Evolutionary conservation across 139 green algal genomes (phyloP).

Genomic region (Chlamydomonas asymmetrica): DNA sequence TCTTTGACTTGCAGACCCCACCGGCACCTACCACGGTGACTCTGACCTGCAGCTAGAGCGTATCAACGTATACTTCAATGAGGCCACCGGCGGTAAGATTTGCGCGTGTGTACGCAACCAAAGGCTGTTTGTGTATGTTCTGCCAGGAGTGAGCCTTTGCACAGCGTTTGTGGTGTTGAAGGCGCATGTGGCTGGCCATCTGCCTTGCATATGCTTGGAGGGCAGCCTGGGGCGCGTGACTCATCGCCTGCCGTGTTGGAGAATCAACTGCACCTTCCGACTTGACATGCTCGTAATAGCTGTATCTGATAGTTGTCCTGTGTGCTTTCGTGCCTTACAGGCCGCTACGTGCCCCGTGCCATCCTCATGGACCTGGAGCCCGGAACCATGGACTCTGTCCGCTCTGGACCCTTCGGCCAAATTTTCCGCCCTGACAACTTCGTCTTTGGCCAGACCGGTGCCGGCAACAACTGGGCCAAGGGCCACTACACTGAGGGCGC

Average conservation of each 20-base stretch:
- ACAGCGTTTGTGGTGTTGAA: too few relatives aligned
- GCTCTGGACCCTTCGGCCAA: constrained; percentile 93
- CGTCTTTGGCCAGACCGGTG: constrained; percentile 95
- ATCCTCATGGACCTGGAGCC: constrained; percentile 99
- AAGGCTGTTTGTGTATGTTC: background rate
- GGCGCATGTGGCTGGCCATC: too few relatives aligned
- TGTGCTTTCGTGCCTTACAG: too few relatives aligned
- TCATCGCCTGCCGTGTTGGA: background rate
- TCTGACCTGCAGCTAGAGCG: constrained; percentile 97
- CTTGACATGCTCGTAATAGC: background rate
- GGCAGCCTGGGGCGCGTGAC: background rate
- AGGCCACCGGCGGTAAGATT: constrained; percentile 88
- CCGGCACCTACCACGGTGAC: constrained; percentile 92
- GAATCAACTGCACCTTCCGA: background rate
- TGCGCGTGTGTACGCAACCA: background rate
- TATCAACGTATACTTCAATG: constrained; percentile 99
- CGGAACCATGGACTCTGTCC: constrained; percentile 96
- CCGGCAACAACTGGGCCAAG: constrained; percentile 99
- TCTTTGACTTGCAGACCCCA: constrained; percentile 82
- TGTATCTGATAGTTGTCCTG: too few relatives aligned
- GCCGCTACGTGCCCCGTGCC: constrained; percentile 95
- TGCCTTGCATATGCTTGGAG: background rate
- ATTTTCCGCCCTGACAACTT: constrained; percentile 98
- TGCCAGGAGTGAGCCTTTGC: background rate
- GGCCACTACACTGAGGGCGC: constrained; percentile 99